Evolutionary conservation across 352 stramenopile species (phyloP).

Genomic region (Bremia lactucae): DNA sequence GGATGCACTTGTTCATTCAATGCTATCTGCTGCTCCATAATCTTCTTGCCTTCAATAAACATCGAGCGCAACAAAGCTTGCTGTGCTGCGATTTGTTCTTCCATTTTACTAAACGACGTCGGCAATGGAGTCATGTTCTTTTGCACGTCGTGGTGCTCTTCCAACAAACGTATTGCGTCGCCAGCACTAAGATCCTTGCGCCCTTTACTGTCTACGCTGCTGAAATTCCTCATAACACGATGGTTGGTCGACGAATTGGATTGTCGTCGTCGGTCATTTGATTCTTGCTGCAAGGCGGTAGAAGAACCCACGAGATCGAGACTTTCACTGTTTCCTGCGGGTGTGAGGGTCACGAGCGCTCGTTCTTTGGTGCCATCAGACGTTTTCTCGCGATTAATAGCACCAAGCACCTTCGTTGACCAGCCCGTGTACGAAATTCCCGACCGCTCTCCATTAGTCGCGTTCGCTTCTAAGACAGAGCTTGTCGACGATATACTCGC

Average conservation of each 20-base stretch:
- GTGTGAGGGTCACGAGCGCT: constrained; percentile 14
- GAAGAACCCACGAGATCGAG: constrained; percentile 6
- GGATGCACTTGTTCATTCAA: constrained; percentile 22
- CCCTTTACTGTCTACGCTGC: constrained; percentile 21
- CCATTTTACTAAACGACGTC: constrained; percentile 61
- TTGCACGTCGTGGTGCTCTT: constrained; percentile 36
- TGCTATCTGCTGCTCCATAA: constrained; percentile 44
- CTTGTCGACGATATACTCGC: constrained; percentile 33
- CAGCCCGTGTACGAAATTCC: constrained; percentile 42
- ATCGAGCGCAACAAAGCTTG: constrained; percentile 61
- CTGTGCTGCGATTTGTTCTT: constrained; percentile 68
- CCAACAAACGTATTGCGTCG: constrained; percentile 23
- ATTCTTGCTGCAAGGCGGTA: constrained; percentile 9
- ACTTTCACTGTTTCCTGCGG: constrained; percentile 15
- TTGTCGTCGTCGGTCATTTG: constrained; percentile 27
- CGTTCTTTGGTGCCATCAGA: constrained; percentile 20
- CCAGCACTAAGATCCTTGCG: constrained; percentile 8
- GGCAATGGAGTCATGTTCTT: constrained; percentile 43
- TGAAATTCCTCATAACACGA: constrained; percentile 25
- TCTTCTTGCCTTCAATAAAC: constrained; percentile 67
- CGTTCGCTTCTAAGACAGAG: constrained; percentile 15
- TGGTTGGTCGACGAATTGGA: constrained; percentile 30
- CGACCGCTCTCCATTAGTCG: constrained; percentile 22
- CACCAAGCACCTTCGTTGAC: constrained; percentile 46
- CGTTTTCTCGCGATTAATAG: constrained; percentile 33